Evolutionary conservation across 2,329 filamentous ascomycete genomes (phyloP).

Genomic region (Ophioceras dolichostomum): DNA sequence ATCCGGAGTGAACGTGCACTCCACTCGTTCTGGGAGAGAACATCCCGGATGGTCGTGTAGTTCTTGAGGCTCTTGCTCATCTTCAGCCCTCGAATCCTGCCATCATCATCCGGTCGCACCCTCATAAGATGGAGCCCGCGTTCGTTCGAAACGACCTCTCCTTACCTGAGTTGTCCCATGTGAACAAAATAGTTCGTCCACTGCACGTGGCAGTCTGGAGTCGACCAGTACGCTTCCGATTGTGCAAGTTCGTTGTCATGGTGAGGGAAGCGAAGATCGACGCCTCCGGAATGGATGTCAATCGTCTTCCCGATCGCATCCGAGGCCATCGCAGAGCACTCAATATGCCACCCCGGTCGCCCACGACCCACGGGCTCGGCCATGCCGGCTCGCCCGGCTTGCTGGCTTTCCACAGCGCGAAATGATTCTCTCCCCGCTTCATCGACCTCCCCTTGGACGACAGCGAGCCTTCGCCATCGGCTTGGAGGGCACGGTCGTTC

Average conservation of each 20-base stretch:
- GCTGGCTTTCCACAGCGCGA: conserved; percentile 55
- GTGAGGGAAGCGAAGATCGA: conserved; percentile 39
- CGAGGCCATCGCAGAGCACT: conserved; percentile 63
- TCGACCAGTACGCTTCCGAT: conserved; percentile 54
- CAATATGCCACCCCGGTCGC: conserved; percentile 65
- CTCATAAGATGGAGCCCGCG: neutral
- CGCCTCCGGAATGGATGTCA: conserved; percentile 61
- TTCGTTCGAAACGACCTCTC: neutral
- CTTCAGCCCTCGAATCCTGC: conserved; percentile 53
- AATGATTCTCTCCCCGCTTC: conserved; percentile 53
- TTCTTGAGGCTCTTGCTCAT: conserved; percentile 67
- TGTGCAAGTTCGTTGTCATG: conserved; percentile 59
- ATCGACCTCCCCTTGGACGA: conserved; percentile 41
- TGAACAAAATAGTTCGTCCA: conserved; percentile 70
- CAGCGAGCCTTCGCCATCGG: conserved; percentile 56
- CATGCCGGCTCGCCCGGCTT: conserved; percentile 36
- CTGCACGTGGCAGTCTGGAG: conserved; percentile 27
- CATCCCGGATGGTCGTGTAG: conserved; percentile 59
- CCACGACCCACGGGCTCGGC: conserved; percentile 55
- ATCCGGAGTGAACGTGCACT: conserved; percentile 54
- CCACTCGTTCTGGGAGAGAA: conserved; percentile 49
- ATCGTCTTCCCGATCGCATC: conserved; percentile 52
- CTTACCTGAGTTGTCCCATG: conserved; percentile 44
- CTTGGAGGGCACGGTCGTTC: conserved; percentile 48
- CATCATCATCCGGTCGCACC: neutral